Conservation (phyloP, 2,329 filamentous ascomycete species). For the Fusarium stilboides region DNA sequence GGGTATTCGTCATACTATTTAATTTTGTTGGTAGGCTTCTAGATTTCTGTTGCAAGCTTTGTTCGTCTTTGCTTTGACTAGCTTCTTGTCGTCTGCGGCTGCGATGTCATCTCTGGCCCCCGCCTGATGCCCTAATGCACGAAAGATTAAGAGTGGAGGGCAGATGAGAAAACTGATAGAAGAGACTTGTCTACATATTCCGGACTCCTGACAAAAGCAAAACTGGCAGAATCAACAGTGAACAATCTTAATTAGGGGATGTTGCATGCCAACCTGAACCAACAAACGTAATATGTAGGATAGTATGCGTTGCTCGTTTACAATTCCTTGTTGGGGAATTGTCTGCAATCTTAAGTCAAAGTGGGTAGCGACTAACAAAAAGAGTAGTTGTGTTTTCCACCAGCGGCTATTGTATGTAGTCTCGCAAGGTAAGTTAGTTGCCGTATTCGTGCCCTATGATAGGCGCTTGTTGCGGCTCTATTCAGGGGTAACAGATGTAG, state of each 20-base stretch:
- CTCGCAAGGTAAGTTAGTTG: conserved; percentile 20
- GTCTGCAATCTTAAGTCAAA: not conserved
- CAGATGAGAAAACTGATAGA: not conserved
- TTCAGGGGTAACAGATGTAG: conserved; percentile 40
- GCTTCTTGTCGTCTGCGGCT: not conserved
- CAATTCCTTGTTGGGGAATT: not conserved
- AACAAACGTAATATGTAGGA: conserved; percentile 6
- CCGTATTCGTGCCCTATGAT: conserved; percentile 34
- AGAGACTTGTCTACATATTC: not conserved
- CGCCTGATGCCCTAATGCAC: conserved; percentile 2
- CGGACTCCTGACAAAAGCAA: conserved; percentile 23
- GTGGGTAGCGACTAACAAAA: not conserved
- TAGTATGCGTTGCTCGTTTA: not conserved
- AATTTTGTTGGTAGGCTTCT: not conserved
- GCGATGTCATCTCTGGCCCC: not conserved
- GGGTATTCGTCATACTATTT: not conserved
- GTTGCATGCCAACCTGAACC: conserved; percentile 1
- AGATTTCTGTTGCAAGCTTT: not conserved
- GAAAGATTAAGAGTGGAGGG: not conserved
- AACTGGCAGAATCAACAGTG: not conserved
- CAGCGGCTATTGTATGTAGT: conserved; percentile 19
- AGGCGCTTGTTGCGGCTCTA: conserved; percentile 36
- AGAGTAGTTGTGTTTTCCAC: conserved; percentile 8
- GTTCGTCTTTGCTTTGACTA: not conserved
- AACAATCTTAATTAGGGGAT: conserved; percentile 6